Base-by-base conservation (phyloP, 495 filamentous ascomycete genomes). In the Neurospora sp. region DNA sequence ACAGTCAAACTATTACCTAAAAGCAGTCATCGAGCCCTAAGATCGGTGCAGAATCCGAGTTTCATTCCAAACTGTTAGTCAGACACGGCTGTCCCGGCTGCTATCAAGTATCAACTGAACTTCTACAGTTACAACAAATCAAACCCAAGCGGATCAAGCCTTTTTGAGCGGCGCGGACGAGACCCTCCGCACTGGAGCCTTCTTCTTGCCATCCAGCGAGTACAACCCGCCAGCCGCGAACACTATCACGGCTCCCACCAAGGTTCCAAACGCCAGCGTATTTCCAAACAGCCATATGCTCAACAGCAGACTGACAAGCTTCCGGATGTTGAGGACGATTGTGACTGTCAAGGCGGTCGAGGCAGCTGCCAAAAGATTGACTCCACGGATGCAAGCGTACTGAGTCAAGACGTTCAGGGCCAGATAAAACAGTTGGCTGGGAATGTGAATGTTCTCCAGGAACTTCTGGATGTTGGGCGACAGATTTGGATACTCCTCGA, bases 261-360 rank as follows among this genome's bases (percentile, higher is more conserved):
- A 78, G 59, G 97, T 95, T 44, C 92, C 90, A 3, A 84, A 81
- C 0, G 89, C 87, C 74, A 99, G 81, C 40, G 86, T 77, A 78
- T 98, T 97, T 9, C 95, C 96, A 81, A 99, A 99, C 3, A 98
- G 79, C 85, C 92, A 94, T 73, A 98, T 94, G 73, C 95, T 98
- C 45, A 98, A 77, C 73, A 97, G 79, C 71, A 98, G 86, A 73
- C 93, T 96, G 22, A 96, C 90, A n/a, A 99, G 85, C 81, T 99
- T 99, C 76, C 96, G 87, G 69, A 99, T 91, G 80, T 98, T 99
- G 37, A 99, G 86, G 40, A 97, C 92, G 53, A 99, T 96, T 2
- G 95, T 97, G 18, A 99, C 96, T 0, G 95, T 98, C 69, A 99
- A 84, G 0, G 96, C 97, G 18, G 95, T 94, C 3, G 92, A 91